Evolutionary conservation across 345 rosid species (phyloP).

Genomic region (Populus euphratica): DNA sequence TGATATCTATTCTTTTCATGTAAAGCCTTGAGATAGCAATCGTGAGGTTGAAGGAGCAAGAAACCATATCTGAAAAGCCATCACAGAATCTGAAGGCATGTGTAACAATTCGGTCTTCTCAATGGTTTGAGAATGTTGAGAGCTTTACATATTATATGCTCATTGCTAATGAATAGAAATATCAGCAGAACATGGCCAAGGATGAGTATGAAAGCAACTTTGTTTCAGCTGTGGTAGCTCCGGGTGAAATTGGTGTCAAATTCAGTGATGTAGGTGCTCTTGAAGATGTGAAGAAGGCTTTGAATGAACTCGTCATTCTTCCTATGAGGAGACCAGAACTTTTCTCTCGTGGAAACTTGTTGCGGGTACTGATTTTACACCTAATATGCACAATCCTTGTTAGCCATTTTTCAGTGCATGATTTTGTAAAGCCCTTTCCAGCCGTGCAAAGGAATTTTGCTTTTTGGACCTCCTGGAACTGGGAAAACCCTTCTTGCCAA

Average conservation of each 20-base stretch:
- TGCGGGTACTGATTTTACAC: conserved; percentile 55
- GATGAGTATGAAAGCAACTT: conserved; percentile 88
- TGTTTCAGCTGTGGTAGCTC: conserved; percentile 87
- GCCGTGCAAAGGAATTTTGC: conserved; percentile 98
- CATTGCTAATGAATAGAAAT: conserved; percentile 21
- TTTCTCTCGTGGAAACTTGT: conserved; percentile 80
- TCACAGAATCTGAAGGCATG: conserved; percentile 75
- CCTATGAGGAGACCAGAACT: conserved; percentile 98
- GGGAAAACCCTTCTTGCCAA: conserved; percentile 97
- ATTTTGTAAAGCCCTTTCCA: conserved; percentile 28
- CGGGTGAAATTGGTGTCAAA: conserved; percentile 87
- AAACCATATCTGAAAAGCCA: conserved; percentile 57
- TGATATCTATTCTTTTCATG: conserved; percentile 30
- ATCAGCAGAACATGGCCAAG: conserved; percentile 73
- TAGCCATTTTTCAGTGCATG: conserved; percentile 4
- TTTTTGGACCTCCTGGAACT: conserved; percentile 99
- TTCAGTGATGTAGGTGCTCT: conserved; percentile 97
- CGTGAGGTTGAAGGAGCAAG: conserved; percentile 77
- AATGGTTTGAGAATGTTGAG: conserved; percentile 7
- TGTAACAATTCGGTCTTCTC: conserved; percentile 12
- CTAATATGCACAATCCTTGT: not conserved
- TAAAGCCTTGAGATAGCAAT: conserved; percentile 85
- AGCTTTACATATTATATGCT: conserved; percentile 7
- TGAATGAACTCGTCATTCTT: conserved; percentile 95
- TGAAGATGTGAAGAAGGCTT: conserved; percentile 86